A percentile compares a stretch with the other conserved stretches of the same genome.
phyloP scores from a whole-genome alignment of 257 asterid genomes.

The Primulina huaijiensis region DNA sequence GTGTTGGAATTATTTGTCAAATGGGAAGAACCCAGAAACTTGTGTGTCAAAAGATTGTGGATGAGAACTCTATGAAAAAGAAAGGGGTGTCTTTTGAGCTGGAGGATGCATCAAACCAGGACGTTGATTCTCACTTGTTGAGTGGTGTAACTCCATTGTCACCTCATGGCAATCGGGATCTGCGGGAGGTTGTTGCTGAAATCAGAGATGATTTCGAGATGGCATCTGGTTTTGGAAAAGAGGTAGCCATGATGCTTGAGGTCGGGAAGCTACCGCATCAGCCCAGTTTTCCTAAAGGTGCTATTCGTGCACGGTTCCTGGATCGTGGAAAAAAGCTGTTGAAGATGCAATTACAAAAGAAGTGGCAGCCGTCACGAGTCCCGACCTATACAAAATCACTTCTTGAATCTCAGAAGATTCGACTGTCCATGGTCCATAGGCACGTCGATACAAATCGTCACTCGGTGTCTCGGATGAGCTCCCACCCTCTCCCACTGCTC shows the following conservation, averaged over 20 bases:
- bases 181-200: constrained; percentile 83
- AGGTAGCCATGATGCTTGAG: constrained; percentile 91
- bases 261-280: constrained; percentile 90
- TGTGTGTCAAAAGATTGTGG: constrained; percentile 50
- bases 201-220: constrained; percentile 84
- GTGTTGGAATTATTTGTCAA: constrained; percentile 40
- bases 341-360: constrained; percentile 75
- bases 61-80: constrained; percentile 57
- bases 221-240: constrained; percentile 80
- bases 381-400: constrained; percentile 74
- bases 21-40: constrained; percentile 54
- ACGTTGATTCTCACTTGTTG: constrained; percentile 62
- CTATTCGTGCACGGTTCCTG: constrained; percentile 19
- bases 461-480: constrained; percentile 18
- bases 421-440: constrained; percentile 82
- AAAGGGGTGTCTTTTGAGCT: constrained; percentile 89
- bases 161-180: constrained; percentile 73
- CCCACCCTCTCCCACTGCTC: background rate
- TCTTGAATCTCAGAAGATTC: constrained; percentile 76
- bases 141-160: constrained; percentile 61
- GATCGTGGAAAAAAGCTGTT: constrained; percentile 44
- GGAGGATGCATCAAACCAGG: constrained; percentile 59
- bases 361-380: constrained; percentile 77
- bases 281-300: constrained; percentile 76
- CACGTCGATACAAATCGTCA: constrained; percentile 53